Evolutionary conservation across 495 filamentous ascomycete genomes (phyloP).

Genomic region (Chlorociboria aeruginascens): DNA sequence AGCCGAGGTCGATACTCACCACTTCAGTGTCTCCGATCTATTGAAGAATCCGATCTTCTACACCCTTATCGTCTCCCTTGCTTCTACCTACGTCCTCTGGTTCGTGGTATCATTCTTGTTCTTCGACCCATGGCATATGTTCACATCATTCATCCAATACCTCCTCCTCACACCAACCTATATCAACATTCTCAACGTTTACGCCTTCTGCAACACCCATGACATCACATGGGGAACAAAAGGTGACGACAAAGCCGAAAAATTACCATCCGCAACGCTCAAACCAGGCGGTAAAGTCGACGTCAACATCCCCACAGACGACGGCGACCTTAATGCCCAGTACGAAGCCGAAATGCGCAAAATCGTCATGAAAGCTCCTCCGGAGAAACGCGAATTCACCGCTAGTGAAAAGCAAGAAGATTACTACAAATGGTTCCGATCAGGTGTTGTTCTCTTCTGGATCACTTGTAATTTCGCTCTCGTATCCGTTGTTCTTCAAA

Average conservation of each 20-base stretch:
- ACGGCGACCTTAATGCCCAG: conserved; percentile 70
- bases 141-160: conserved; percentile 93
- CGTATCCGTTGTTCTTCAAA: conserved; percentile 72
- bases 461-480: conserved; percentile 94
- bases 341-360: conserved; percentile 76
- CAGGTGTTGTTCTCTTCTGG: conserved; percentile 85
- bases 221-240: conserved; percentile 97
- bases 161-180: conserved; percentile 89
- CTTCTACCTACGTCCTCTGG: conserved; percentile 91
- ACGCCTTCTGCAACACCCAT: conserved; percentile 97
- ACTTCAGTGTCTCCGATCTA: conserved; percentile 55
- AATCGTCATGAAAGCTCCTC: conserved; percentile 55
- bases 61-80: conserved; percentile 81
- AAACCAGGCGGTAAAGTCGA: conserved; percentile 91
- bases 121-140: conserved; percentile 99
- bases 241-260: conserved; percentile 81
- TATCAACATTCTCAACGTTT: conserved; percentile 94
- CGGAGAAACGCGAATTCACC: conserved; percentile 49
- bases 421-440: conserved; percentile 95
- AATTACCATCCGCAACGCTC: conserved; percentile 65
- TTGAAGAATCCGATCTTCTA: conserved; percentile 86
- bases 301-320: conserved; percentile 81
- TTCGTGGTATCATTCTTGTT: conserved; percentile 86
- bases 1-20: conserved; percentile 42
- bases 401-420: conserved; percentile 81